Evolutionary conservation across 2,329 filamentous ascomycete species (phyloP).

Genomic region (Chaetomiaceae sp.): DNA sequence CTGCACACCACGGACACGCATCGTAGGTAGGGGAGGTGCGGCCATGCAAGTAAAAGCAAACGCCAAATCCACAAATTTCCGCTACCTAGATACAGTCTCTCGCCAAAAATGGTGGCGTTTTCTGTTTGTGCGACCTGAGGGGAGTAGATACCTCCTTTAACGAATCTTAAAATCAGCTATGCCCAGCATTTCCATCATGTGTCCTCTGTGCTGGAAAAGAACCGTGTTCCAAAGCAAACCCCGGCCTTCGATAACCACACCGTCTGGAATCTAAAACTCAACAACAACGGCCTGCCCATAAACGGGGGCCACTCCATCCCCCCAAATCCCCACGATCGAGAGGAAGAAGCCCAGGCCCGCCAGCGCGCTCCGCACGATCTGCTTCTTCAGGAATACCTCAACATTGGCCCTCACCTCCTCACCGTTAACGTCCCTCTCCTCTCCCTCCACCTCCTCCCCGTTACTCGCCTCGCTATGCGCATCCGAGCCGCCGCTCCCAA

Average conservation of each 20-base stretch:
- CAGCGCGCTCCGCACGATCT: slow-evolving; percentile 49
- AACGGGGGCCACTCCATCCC: slow-evolving; percentile 44
- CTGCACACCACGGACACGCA: too few relatives aligned
- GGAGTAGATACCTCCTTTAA: too few relatives aligned
- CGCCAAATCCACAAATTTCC: too few relatives aligned
- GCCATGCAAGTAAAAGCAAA: too few relatives aligned
- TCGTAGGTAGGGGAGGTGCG: too few relatives aligned
- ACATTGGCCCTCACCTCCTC: slow-evolving; percentile 57
- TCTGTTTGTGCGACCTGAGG: background rate
- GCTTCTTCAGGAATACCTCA: slow-evolving; percentile 50
- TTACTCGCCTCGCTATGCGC: slow-evolving; percentile 32
- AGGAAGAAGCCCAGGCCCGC: slow-evolving; percentile 55
- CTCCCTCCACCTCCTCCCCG: slow-evolving; percentile 43
- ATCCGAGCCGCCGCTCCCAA: slow-evolving; percentile 32
- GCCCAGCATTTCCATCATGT: background rate
- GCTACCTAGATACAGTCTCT: slow-evolving; percentile 18
- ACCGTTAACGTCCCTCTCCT: slow-evolving; percentile 51
- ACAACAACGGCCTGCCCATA: slow-evolving; percentile 19
- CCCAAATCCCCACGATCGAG: slow-evolving; percentile 62
- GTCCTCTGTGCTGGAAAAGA: background rate
- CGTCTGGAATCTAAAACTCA: slow-evolving; percentile 2
- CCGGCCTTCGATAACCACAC: background rate
- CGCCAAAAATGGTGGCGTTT: background rate
- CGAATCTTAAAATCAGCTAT: background rate
- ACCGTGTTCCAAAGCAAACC: too few relatives aligned